phyloP scores from a whole-genome alignment of 352 stramenopile species.

The Pythium rishiriense region DNA sequence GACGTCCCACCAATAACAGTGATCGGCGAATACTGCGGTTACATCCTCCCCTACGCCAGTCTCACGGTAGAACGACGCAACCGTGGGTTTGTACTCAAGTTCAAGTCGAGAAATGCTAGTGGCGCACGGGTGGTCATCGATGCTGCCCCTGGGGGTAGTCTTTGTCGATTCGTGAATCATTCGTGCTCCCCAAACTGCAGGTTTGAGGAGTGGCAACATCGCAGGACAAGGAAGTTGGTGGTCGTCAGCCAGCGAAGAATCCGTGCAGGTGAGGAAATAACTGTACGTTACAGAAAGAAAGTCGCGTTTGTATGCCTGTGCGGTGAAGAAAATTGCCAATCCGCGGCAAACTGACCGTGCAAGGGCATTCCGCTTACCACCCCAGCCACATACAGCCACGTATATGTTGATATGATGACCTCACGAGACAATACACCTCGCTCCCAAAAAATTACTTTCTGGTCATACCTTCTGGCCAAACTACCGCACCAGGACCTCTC shows the following conservation, averaged over 20 bases:
- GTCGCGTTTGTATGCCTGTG: conserved; percentile 3
- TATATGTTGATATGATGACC: too few relatives aligned
- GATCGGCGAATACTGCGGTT: conserved; percentile 3
- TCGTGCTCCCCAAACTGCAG: conserved; percentile 1
- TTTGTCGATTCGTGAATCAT: conserved; percentile 10
- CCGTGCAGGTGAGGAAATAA: not conserved
- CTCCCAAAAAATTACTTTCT: too few relatives aligned
- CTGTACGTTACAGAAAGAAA: not conserved
- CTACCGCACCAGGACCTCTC: too few relatives aligned
- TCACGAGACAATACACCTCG: too few relatives aligned
- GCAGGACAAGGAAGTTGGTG: not conserved
- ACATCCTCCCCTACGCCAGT: not conserved
- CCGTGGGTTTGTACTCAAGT: not conserved
- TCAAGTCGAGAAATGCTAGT: not conserved
- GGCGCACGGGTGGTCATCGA: not conserved
- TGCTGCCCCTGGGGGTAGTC: not conserved
- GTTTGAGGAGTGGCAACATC: not conserved
- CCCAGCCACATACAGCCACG: too few relatives aligned
- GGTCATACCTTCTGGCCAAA: too few relatives aligned
- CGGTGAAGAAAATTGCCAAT: not conserved
- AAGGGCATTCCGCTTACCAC: too few relatives aligned
- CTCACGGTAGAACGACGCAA: not conserved
- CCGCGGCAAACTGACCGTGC: too few relatives aligned
- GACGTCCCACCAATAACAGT: not conserved
- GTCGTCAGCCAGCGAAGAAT: not conserved